Base-by-base conservation (phyloP, 2,329 filamentous ascomycete genomes). In the Alternaria sp. region DNA sequence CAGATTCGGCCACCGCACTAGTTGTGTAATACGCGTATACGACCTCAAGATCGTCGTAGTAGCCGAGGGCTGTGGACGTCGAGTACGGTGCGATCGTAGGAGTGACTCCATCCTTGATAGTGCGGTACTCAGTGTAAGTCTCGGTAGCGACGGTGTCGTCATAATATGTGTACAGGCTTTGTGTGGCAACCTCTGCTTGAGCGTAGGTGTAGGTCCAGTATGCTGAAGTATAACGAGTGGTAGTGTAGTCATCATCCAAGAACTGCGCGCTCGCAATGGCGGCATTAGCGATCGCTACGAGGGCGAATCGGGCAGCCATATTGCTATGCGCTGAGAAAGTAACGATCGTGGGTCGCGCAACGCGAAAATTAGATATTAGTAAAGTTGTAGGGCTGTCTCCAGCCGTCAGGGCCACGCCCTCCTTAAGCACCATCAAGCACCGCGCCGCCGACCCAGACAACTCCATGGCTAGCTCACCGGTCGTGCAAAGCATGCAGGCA, bases 191-290 rank as follows among this genome's bases (percentile, higher is more conserved):
- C 6, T 72, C 69, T 25, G 65, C 61, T n/a, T 65, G 67, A 15
- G 70, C 68, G 4, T 66, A 47, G 6, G 74, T 75, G 21, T 64
- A 66, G 3, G 73, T 77, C 73, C 73, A 77, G 59, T 69, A 77
- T 21, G 64, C 62, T 6, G 66, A 62, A 25, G 54, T 36, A 9
- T 52, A 54, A n/a, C 17, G 59, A 45, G 25, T 54, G 30, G 40
- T 21, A 28, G 19, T 32, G 15, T 54, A 55, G 19, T 43, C 51
- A 25, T 58, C 30, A 21, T 54, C 40, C 3, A 51, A 54, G 10
- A 62, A 60, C 30, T 72, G 69, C 25, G 68, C 66, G 15, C 50
- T 55, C 21, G 69, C 67, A 26, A 65, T 52, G 13, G 55, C 61
- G 54, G 56, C 61, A 32, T 59, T 62, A 7, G 67, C 57, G 21